These are phyloP conservation scores for Claviceps cyperi DNA, from an alignment of 2,329 filamentous ascomycete genomes.

Conservation along the genomic window DNA sequence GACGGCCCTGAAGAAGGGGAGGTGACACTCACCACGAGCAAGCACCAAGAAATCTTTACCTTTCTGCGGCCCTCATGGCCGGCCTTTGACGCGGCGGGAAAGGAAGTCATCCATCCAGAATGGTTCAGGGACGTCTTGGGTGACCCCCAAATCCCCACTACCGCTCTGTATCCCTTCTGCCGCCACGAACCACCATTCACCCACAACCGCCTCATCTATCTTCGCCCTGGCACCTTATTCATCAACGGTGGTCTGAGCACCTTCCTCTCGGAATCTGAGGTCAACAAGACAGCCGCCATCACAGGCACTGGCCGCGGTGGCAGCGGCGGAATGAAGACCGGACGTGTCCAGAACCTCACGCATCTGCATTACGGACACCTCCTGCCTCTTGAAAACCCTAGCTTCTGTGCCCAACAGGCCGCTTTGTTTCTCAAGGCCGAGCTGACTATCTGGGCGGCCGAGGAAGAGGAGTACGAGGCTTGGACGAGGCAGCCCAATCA, in stretches of 20 bases:
- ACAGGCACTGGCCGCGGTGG: conserved; percentile 55
- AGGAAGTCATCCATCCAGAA: conserved; percentile 23
- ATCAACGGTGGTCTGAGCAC: conserved; percentile 49
- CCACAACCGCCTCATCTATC: conserved; percentile 38
- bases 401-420: conserved; percentile 46
- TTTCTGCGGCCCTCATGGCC: conserved; percentile 50
- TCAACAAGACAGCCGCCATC: conserved; percentile 43
- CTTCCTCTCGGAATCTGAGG: conserved; percentile 35
- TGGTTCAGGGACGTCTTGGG: conserved; percentile 30
- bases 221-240: conserved; percentile 55
- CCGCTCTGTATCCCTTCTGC: conserved; percentile 44
- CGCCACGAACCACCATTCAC: conserved; percentile 46
- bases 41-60: conserved; percentile 67
- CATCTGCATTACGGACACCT: conserved; percentile 60
- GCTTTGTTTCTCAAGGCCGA: conserved; percentile 43
- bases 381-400: conserved; percentile 67
- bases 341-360: conserved; percentile 51
- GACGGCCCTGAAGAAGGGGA: conserved; percentile 15
- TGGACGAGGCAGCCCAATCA: conserved; percentile 35
- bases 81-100: conserved; percentile 24
- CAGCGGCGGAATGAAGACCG: conserved; percentile 47
- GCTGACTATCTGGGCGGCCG: conserved; percentile 38
- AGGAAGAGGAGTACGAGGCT: conserved; percentile 40
- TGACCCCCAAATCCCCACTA: conserved; percentile 20
- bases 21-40: conserved; percentile 66